Conservation (phyloP, 2,329 filamentous ascomycete genomes). For the Xylariomycetidae sp. region DNA sequence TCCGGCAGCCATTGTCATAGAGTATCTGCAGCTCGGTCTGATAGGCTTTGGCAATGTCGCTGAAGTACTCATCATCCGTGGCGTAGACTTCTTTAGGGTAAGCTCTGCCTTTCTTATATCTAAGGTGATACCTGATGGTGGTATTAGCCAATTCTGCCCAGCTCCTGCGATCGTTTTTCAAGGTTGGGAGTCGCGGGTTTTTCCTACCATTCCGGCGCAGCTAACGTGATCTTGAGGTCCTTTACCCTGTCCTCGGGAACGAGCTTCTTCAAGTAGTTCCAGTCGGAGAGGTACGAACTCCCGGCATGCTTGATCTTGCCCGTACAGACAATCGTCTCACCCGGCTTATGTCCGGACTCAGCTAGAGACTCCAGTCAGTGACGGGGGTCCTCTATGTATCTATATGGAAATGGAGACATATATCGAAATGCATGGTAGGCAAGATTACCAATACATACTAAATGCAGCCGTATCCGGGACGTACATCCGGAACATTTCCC, state of each 20-base stretch:
- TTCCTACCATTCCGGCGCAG: conserved; percentile 43
- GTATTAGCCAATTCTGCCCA: too few species aligned
- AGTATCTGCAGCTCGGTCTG: conserved; percentile 51
- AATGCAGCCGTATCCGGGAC: conserved; percentile 43
- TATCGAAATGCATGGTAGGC: too few species aligned
- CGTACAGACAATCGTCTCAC: conserved; percentile 40
- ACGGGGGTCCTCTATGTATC: background rate
- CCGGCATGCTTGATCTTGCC: conserved; percentile 43
- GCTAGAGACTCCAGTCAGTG: conserved; percentile 16
- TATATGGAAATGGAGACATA: conserved; percentile 2
- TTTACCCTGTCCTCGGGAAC: conserved; percentile 58
- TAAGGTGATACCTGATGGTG: conserved; percentile 42
- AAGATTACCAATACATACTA: conserved; percentile 28
- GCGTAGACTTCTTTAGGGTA: conserved; percentile 54
- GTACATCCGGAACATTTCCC: conserved; percentile 48
- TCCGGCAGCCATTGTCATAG: conserved; percentile 58
- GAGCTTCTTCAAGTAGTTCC: conserved; percentile 35
- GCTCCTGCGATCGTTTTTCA: too few species aligned
- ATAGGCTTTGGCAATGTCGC: conserved; percentile 60
- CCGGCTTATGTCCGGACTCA: conserved; percentile 41
- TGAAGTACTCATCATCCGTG: conserved; percentile 59
- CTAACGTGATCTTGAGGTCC: conserved; percentile 50
- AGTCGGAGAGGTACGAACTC: conserved; percentile 38
- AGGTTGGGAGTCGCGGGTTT: too few species aligned
- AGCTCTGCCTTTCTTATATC: conserved; percentile 51